phyloP scores from a whole-genome alignment of 495 filamentous ascomycete species.

The Clohesyomyces aquaticus region DNA sequence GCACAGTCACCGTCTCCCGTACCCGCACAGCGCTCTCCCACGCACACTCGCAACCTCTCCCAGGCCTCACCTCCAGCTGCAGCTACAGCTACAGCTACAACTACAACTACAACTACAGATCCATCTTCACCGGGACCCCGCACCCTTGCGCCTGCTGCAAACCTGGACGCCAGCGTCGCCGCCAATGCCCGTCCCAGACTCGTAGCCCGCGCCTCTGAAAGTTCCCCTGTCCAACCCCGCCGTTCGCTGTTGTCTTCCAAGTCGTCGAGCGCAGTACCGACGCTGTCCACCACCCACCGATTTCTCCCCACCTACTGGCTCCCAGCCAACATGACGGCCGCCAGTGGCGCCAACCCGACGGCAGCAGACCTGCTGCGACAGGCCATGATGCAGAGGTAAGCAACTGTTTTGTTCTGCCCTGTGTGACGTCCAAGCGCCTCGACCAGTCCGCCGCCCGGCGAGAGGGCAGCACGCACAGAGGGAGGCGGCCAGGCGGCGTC shows the following conservation, averaged over 20 bases:
- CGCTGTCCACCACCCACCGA: slow-evolving; percentile 31
- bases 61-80: background rate
- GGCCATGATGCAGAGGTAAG: slow-evolving; percentile 57
- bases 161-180: slow-evolving; percentile 4
- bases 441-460: background rate
- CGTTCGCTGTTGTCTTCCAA: slow-evolving; percentile 21
- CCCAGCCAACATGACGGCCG: slow-evolving; percentile 22
- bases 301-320: slow-evolving; percentile 30
- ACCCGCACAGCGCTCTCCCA: background rate
- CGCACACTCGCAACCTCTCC: slow-evolving; percentile 4
- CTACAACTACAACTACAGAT: no score
- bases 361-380: slow-evolving; percentile 60
- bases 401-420: slow-evolving; percentile 2
- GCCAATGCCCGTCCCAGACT: slow-evolving; percentile 29
- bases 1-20: slow-evolving; percentile 1
- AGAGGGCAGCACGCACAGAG: slow-evolving; percentile 10
- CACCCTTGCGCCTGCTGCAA: background rate
- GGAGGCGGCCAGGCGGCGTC: slow-evolving; percentile 2
- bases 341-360: slow-evolving; percentile 50
- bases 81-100: slow-evolving; percentile 4
- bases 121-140: no score
- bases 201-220: slow-evolving; percentile 26
- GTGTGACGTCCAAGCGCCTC: slow-evolving; percentile 3
- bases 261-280: slow-evolving; percentile 33
- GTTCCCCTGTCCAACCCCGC: background rate